A percentile compares a stretch with the other conserved stretches of the same genome.
These are phyloP conservation scores for Ustilago loliicola DNA, from an alignment of 1,284 basidiomycete species.

Conservation along the genomic window DNA sequence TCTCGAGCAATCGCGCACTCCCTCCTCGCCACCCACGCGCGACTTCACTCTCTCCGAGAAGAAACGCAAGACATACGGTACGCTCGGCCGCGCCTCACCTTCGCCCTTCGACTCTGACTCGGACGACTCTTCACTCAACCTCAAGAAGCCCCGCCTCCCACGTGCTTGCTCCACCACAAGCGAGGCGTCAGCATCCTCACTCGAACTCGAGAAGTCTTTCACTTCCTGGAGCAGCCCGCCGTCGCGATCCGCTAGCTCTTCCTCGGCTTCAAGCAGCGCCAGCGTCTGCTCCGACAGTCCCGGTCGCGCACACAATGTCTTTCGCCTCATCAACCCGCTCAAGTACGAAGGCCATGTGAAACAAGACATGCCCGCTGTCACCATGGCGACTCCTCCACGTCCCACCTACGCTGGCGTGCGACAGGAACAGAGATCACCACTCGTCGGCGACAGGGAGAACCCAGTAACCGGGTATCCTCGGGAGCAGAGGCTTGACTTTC, in stretches of 20 bases:
- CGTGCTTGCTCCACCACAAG: constrained; percentile 13
- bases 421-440: constrained; percentile 14
- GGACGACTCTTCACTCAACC: constrained; percentile 8
- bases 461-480: background rate
- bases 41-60: constrained; percentile 21
- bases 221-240: constrained; percentile 31
- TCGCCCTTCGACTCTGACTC: constrained; percentile 9
- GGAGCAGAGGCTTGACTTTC: background rate
- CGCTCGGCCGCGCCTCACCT: constrained; percentile 14
- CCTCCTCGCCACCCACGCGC: constrained; percentile 8
- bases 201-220: constrained; percentile 14
- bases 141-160: constrained; percentile 31
- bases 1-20: background rate
- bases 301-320: constrained; percentile 19
- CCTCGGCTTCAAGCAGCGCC: constrained; percentile 20
- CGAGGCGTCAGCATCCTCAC: constrained; percentile 15
- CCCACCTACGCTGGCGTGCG: background rate
- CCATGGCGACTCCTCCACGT: constrained; percentile 13
- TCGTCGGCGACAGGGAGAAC: constrained; percentile 12
- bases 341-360: constrained; percentile 13
- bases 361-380: constrained; percentile 33
- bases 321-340: constrained; percentile 19
- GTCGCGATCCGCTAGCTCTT: constrained; percentile 31
- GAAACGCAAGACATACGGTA: constrained; percentile 42
- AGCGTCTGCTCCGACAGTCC: constrained; percentile 30